These are phyloP conservation scores for Alnus rubra DNA, from an alignment of 306 rosid genomes.

Conservation along the genomic window DNA sequence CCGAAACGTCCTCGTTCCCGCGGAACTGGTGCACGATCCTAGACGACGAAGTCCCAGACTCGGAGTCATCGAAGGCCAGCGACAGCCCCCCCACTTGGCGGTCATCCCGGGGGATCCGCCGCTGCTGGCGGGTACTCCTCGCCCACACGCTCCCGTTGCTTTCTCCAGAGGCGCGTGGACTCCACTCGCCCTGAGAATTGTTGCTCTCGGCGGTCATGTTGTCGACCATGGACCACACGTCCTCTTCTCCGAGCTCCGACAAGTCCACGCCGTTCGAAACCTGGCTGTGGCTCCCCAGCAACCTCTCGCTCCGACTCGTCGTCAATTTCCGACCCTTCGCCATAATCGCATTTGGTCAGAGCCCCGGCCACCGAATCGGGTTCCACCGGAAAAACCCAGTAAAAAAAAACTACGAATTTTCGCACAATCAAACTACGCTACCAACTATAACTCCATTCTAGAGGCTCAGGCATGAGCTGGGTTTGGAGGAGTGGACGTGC, in stretches of 20 bases:
- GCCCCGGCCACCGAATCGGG: constrained; percentile 28
- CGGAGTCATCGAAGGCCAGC: constrained; percentile 62
- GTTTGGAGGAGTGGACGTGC: constrained; percentile 23
- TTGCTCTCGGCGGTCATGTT: constrained; percentile 12
- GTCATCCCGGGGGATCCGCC: constrained; percentile 38
- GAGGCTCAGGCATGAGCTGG: constrained; percentile 31
- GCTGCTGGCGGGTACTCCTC: constrained; percentile 21
- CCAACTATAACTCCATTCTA: constrained; percentile 33
- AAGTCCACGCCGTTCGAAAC: constrained; percentile 37
- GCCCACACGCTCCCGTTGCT: constrained; percentile 26
- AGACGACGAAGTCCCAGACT: constrained; percentile 26
- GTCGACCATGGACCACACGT: constrained; percentile 69
- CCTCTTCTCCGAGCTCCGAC: constrained; percentile 80
- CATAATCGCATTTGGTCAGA: constrained; percentile 47
- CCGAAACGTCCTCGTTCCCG: constrained; percentile 39
- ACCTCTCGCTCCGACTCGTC: constrained; percentile 69
- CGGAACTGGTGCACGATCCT: constrained; percentile 79
- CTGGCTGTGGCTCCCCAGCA: constrained; percentile 59
- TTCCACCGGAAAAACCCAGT: constrained; percentile 14
- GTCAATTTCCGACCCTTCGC: constrained; percentile 88
- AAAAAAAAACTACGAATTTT: background rate
- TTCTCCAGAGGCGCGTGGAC: constrained; percentile 20
- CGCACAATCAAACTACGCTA: background rate
- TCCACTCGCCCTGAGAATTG: constrained; percentile 33
- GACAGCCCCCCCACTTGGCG: constrained; percentile 63